These are phyloP conservation scores for Paracamarosporium sp. DNA, from an alignment of 2,329 filamentous ascomycete genomes.

Conservation along the genomic window DNA sequence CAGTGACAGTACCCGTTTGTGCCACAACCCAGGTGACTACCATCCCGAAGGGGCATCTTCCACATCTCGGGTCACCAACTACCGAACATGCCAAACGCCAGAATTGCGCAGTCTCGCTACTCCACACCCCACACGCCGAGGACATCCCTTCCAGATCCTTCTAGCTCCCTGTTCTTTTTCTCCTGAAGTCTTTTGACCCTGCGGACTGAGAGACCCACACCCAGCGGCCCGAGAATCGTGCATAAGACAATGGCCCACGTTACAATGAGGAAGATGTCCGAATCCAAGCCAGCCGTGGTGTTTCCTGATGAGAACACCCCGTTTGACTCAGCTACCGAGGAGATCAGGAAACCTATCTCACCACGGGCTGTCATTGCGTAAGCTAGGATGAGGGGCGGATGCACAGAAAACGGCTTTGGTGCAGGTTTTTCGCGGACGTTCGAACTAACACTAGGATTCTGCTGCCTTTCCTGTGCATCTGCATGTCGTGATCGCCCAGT, in stretches of 20 bases:
- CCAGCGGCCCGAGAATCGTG: constrained; percentile 61
- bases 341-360: constrained; percentile 81
- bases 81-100: background rate
- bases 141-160: constrained; percentile 48
- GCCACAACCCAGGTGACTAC: background rate
- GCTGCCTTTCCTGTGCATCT: background rate
- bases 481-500: background rate
- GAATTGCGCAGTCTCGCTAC: constrained; percentile 1
- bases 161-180: constrained; percentile 34
- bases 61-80: background rate
- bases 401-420: constrained; percentile 65
- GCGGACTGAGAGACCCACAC: constrained; percentile 58
- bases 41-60: background rate
- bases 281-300: constrained; percentile 27
- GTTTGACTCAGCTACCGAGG: constrained; percentile 67
- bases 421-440: constrained; percentile 23
- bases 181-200: constrained; percentile 52
- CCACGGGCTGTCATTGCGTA: constrained; percentile 77
- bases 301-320: constrained; percentile 52
- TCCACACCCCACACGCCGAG: constrained; percentile 55
- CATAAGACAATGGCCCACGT: constrained; percentile 65
- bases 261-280: constrained; percentile 60
- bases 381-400: constrained; percentile 71
- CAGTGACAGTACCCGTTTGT: background rate
- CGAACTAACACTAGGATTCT: background rate